Base-by-base conservation (phyloP, 148 eudicot species). In the Polygonum aviculare region DNA sequence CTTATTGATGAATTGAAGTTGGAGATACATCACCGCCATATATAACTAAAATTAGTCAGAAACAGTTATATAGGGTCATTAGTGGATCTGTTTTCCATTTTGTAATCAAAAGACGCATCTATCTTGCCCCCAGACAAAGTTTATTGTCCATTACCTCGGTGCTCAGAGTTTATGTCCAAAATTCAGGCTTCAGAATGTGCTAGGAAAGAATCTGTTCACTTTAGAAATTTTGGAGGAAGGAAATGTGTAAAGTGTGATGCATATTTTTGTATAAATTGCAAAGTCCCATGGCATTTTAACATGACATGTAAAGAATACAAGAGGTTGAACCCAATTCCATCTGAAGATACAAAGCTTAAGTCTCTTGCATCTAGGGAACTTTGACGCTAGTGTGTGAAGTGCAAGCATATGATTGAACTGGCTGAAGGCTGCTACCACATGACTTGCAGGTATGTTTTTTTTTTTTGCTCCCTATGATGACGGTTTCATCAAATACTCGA, bases 341-440 rank as follows among this genome's bases (percentile, higher is more conserved):
- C 36, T 38, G 79, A 76, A 59, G 90, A 87, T n/a, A 74, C 73
- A 26, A 26, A 26, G 31, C 31, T 26, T 26, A 26, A 26, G 31
- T 26, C 31, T 26, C 31, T 26, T 26, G 90, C 86, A 9, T n/a
- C 75, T 10, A 47, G 33, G 26, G 80, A 80, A 14, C 62, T 49
- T 12, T 87, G 90, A 86, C 80, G 81, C 39, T 85, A 83, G 74
- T 87, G 90, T 80, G 75, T 59, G 8, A 82, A 83, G 76, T 87
- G 90, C 82, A 78, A 57, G 39, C 81, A 78, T 69, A 78, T 87
- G 81, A 78, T 87, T 75, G 87, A 86, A 59, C 90, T 87, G 75
- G 83, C 78, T 67, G 78, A 77, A 49, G 90, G 90, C 69, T 87
- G 90, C 85, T 80, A 82, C 82, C 90, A 87, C 78, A 87, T 87